Base-by-base conservation (phyloP, 2,329 filamentous ascomycete species). In the Metarhizium guizhouense region DNA sequence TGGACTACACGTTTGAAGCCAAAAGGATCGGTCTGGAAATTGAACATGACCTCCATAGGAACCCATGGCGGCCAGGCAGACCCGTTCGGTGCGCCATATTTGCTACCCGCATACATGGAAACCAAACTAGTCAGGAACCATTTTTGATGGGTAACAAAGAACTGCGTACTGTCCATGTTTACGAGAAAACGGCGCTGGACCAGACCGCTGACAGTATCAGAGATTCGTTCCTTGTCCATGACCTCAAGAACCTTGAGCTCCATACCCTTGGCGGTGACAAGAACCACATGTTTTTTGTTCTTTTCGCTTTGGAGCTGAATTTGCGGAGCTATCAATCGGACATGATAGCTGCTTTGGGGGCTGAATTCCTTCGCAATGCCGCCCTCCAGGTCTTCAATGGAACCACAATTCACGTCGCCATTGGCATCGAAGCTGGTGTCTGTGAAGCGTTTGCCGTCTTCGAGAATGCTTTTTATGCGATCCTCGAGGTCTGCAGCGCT, bases 271-370 rank as follows among this genome's bases (percentile, higher is more conserved):
- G 92, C 91, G 3, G 93, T 94, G 50, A 97, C 86, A n/a, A 99
- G 78, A 5, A 96, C 88, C n/a, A 95, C 94, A 56, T 95, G 88
- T 70, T 95, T 96, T 59, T 87, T 87, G 70, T 99, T 97, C 78
- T 96, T 97, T 67, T 99, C 94, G 68, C 94, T 97, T 68, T 99
- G 93, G 48, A 99, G 79, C 69, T 99, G 94, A 57, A 99, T 96
- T 69, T 99, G 94, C 14, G 94, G 94, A 6, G 93, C 94, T 64
- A 99, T 96, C 45, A 99, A 81, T 42, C 92, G 88, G 59, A 99
- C 83, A 65, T 97, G 90, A 69, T 96, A 99, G 62, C 88, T 93
- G 68, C 94, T 96, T 65, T 96, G 90, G 1, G 94, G 84, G 13
- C 86, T 86, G 64, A 95, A 99, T 56, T 96, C 92, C 20, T 88